phyloP scores from a whole-genome alignment of 371 early-diverging fungal genomes.

The Apophysomyces elegans region DNA sequence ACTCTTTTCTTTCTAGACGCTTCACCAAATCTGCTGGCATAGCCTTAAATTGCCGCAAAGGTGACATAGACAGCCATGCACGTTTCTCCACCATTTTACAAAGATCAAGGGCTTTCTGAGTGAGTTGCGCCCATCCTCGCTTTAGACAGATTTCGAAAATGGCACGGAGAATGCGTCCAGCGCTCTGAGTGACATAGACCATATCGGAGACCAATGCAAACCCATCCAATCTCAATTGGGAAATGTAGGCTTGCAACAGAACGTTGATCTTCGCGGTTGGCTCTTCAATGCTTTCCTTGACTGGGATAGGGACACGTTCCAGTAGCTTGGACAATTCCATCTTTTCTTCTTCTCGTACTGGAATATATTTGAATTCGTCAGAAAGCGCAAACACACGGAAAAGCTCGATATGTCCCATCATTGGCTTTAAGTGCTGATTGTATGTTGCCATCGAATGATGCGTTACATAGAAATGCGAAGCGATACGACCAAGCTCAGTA shows the following conservation, averaged over 20 bases:
- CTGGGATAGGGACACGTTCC: conserved; percentile 95
- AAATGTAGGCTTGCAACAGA: conserved; percentile 94
- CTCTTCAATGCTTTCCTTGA: conserved; percentile 90
- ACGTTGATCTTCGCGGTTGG: conserved; percentile 95
- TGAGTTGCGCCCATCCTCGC: conserved; percentile 94
- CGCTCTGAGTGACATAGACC: conserved; percentile 96
- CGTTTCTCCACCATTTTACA: conserved; percentile 95
- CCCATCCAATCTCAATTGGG: conserved; percentile 88
- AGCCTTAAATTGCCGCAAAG: conserved; percentile 88
- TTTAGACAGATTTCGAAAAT: conserved; percentile 95
- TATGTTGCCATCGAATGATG: conserved; percentile 91
- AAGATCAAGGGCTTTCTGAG: conserved; percentile 82
- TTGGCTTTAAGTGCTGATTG: conserved; percentile 91
- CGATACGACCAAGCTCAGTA: conserved; percentile 95
- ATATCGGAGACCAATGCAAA: conserved; percentile 96
- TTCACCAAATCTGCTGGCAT: conserved; percentile 87
- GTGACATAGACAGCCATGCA: conserved; percentile 93
- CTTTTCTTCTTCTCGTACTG: conserved; percentile 96
- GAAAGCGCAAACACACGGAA: conserved; percentile 90
- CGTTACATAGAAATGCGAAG: conserved; percentile 94
- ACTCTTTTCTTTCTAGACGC: conserved; percentile 91
- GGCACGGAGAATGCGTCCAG: conserved; percentile 92
- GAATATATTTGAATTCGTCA: conserved; percentile 94
- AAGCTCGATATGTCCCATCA: conserved; percentile 91
- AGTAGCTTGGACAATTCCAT: conserved; percentile 88